Conservation (phyloP, 495 filamentous ascomycete species). For the Lasiosphaeris hirsuta region DNA sequence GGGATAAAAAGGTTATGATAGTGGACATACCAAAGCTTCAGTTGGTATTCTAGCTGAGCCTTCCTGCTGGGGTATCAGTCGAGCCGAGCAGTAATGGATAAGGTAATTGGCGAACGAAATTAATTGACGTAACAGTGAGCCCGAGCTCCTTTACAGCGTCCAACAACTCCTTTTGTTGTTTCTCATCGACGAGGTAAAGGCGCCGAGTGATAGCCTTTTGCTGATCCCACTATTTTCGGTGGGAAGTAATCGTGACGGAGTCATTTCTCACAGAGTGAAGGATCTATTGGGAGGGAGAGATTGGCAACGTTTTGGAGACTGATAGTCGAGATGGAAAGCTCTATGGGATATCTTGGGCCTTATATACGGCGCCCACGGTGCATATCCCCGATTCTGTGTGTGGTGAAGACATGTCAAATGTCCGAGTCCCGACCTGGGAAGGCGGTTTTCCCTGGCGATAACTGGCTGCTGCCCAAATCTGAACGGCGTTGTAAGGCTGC, state of each 20-base stretch:
- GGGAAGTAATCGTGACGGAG: not conserved
- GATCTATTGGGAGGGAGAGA: not conserved
- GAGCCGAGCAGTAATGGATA: not conserved
- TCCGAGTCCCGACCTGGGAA: not conserved
- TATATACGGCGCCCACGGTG: too few relatives aligned
- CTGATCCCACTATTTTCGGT: not conserved
- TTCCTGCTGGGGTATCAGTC: not conserved
- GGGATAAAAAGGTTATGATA: too few relatives aligned
- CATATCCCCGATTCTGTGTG: too few relatives aligned
- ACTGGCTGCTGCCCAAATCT: slow-evolving; percentile 10
- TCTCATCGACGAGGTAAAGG: slow-evolving; percentile 1
- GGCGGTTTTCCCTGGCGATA: not conserved
- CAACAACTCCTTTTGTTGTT: slow-evolving; percentile 1
- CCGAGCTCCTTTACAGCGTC: not conserved
- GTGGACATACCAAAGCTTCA: slow-evolving; percentile 7
- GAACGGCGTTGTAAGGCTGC: not conserved
- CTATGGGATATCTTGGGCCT: too few relatives aligned
- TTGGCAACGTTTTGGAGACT: not conserved
- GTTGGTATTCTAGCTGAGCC: slow-evolving; percentile 7
- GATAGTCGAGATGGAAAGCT: not conserved
- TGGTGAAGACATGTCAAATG: too few relatives aligned
- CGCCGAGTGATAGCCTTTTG: slow-evolving; percentile 4
- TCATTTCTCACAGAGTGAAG: not conserved
- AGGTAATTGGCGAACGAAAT: not conserved
- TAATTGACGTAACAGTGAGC: slow-evolving; percentile 3